Percentiles rank a stretch among this genome's conserved stretches.
These are phyloP conservation scores for Stagonosporopsis vannaccii DNA, from an alignment of 2,329 filamentous ascomycete genomes.

Conservation along the genomic window DNA sequence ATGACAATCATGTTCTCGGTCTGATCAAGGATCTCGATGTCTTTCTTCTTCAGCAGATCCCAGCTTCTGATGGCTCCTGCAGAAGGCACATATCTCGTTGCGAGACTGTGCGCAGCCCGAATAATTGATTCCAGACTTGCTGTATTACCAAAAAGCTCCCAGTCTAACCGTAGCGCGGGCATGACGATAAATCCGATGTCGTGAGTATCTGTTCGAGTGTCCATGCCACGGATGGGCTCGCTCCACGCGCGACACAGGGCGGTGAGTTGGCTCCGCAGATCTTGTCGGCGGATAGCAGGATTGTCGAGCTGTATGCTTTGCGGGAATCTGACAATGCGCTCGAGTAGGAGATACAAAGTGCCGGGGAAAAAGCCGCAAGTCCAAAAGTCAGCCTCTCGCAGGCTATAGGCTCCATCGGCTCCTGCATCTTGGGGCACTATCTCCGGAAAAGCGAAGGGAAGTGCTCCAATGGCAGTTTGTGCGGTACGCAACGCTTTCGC, in stretches of 20 bases:
- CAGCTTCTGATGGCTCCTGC: conserved; percentile 53
- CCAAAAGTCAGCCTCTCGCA: conserved; percentile 55
- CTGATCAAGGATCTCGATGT: conserved; percentile 49
- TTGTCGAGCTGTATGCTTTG: conserved; percentile 18
- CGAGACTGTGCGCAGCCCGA: conserved; percentile 48
- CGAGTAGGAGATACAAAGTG: conserved; percentile 52
- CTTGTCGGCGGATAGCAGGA: conserved; percentile 1
- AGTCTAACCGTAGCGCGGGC: conserved; percentile 50
- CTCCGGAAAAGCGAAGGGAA: conserved; percentile 28
- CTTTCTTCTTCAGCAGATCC: conserved; percentile 54
- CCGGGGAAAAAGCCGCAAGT: conserved; percentile 60
- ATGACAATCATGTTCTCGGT: conserved; percentile 52
- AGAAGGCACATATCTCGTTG: conserved; percentile 45
- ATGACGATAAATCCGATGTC: conserved; percentile 57
- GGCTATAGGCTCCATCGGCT: conserved; percentile 46
- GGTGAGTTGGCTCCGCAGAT: conserved; percentile 19
- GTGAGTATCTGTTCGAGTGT: conserved; percentile 48
- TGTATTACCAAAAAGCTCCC: conserved; percentile 51
- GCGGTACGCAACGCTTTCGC: conserved; percentile 29
- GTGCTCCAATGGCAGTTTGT: conserved; percentile 16
- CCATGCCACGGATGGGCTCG: conserved; percentile 50
- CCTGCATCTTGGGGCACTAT: conserved; percentile 23
- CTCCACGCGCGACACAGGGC: conserved; percentile 43
- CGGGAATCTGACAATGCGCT: conserved; percentile 42
- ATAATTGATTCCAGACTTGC: conserved; percentile 47